Percentiles rank a stretch among this genome's conserved stretches.
Evolutionary conservation across 2,329 filamentous ascomycete species (phyloP).

Genomic region (Diaporthe sp.): DNA sequence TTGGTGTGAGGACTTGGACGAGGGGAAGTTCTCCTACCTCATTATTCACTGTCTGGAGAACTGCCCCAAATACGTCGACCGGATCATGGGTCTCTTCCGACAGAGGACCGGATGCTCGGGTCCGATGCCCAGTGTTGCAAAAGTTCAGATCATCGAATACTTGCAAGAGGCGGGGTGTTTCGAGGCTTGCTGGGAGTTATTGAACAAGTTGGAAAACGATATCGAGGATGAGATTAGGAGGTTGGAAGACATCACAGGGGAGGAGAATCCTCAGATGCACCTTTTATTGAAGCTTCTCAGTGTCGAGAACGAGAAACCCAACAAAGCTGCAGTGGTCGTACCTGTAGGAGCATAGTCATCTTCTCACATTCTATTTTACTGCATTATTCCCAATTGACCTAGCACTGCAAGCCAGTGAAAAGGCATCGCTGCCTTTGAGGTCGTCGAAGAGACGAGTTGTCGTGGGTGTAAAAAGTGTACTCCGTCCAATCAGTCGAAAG

Average conservation of each 20-base stretch:
- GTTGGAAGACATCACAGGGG: background rate
- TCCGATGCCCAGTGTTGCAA: slow-evolving; percentile 2
- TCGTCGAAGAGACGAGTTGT: background rate
- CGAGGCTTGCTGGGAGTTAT: slow-evolving; percentile 11
- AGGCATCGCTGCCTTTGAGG: background rate
- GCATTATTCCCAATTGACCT: background rate
- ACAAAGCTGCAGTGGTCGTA: background rate
- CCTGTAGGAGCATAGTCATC: background rate
- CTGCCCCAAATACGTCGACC: background rate
- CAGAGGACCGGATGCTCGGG: background rate
- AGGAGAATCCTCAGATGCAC: slow-evolving; percentile 10
- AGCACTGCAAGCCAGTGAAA: background rate
- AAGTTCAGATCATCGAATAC: slow-evolving; percentile 6
- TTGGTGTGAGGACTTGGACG: slow-evolving; percentile 15
- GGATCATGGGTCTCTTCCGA: slow-evolving; percentile 19
- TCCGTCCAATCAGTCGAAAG: too few relatives aligned
- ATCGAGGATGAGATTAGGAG: slow-evolving; percentile 2
- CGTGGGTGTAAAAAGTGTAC: too few relatives aligned
- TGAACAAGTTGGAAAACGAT: background rate
- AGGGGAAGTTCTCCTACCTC: slow-evolving; percentile 19
- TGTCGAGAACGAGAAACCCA: background rate
- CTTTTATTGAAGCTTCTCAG: slow-evolving; percentile 12
- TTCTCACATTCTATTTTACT: background rate
- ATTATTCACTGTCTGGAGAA: slow-evolving; percentile 8
- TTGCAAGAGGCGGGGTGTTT: slow-evolving; percentile 1